These are phyloP conservation scores for Omphalotus guepiniiformis DNA, from an alignment of 768 basidiomycete species.

Conservation along the genomic window DNA sequence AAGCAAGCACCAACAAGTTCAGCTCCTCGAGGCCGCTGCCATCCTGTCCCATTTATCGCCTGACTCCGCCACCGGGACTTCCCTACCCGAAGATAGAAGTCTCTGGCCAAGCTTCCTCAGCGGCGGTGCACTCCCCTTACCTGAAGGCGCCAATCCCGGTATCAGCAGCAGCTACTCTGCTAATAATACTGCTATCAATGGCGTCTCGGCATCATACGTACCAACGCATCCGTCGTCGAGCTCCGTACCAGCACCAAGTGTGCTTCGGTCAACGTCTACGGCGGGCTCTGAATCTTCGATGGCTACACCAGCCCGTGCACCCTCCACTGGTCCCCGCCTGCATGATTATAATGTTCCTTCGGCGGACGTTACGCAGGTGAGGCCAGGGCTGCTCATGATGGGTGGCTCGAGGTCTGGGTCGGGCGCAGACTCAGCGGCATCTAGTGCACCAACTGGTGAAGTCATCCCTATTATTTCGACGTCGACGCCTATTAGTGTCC, in stretches of 20 bases:
- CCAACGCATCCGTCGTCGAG: slow-evolving; percentile 5
- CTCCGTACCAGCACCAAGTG: slow-evolving; percentile 2
- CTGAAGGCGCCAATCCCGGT: slow-evolving; percentile 22
- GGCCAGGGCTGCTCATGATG: slow-evolving; percentile 50
- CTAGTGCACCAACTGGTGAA: not conserved
- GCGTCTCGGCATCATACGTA: not conserved
- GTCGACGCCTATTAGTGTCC: slow-evolving; percentile 33
- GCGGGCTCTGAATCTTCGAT: slow-evolving; percentile 27
- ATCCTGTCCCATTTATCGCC: slow-evolving; percentile 88
- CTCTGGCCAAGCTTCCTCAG: slow-evolving; percentile 87
- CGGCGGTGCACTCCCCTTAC: slow-evolving; percentile 61
- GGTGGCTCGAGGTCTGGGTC: slow-evolving; percentile 24
- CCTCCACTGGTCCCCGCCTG: slow-evolving; percentile 52
- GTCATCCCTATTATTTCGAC: slow-evolving; percentile 11
- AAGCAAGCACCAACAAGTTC: slow-evolving; percentile 97
- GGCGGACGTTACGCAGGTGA: slow-evolving; percentile 48
- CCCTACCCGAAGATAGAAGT: slow-evolving; percentile 89
- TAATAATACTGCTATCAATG: slow-evolving; percentile 1
- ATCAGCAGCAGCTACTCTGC: not conserved
- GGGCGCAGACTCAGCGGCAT: slow-evolving; percentile 8
- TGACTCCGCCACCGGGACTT: slow-evolving; percentile 52
- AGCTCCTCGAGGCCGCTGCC: slow-evolving; percentile 93
- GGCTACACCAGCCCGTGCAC: slow-evolving; percentile 37
- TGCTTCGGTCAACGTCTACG: not conserved
- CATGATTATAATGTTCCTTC: slow-evolving; percentile 59